Evolutionary conservation across 73 alveolate genomes (phyloP).

Genomic region (Tetrahymena thermophila): DNA sequence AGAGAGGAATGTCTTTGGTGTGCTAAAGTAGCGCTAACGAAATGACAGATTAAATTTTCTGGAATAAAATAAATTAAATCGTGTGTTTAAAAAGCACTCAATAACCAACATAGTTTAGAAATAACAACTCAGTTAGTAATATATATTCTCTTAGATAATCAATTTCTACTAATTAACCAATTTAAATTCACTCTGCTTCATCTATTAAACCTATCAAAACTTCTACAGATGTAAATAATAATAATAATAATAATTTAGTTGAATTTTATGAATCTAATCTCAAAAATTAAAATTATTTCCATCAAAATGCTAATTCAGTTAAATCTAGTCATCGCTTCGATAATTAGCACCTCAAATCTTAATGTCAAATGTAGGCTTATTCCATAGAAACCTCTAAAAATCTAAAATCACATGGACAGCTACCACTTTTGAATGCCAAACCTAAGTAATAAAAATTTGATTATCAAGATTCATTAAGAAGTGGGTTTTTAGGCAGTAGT

Average conservation of each 20-base stretch:
- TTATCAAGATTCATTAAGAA: not conserved
- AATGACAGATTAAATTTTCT: not conserved
- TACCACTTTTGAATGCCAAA: not conserved
- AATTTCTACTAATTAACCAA: too few species aligned
- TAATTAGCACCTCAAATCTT: too few species aligned
- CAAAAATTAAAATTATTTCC: not conserved
- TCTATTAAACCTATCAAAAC: not conserved
- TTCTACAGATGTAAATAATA: not conserved
- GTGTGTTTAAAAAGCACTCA: not conserved
- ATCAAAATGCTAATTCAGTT: not conserved
- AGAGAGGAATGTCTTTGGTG: not conserved
- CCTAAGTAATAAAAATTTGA: not conserved
- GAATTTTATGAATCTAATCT: not conserved
- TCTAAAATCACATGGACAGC: not conserved
- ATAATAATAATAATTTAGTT: too few species aligned
- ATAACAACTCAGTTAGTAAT: not conserved
- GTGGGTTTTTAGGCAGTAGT: not conserved
- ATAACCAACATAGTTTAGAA: not conserved
- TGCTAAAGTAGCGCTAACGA: not conserved
- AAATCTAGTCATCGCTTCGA: not conserved
- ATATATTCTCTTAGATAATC: not conserved
- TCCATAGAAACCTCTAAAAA: not conserved
- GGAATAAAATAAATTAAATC: not conserved
- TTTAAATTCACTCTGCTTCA: not conserved
- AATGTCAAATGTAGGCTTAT: too few species aligned